These are phyloP conservation scores for Hypericum androsaemum DNA, from an alignment of 345 rosid genomes.

Conservation along the genomic window DNA sequence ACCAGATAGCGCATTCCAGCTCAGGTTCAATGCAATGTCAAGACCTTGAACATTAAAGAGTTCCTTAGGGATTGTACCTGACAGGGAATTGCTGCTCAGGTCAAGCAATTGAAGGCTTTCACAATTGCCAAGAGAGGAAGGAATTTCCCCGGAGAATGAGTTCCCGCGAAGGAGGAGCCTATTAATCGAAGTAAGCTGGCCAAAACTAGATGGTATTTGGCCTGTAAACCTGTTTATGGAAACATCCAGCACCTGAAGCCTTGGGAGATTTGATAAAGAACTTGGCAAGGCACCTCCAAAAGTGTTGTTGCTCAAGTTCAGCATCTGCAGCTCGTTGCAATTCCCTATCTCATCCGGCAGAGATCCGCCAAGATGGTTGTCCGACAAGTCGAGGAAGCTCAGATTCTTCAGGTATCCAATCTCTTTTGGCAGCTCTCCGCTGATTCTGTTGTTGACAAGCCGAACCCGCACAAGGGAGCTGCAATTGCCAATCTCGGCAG, in stretches of 20 bases:
- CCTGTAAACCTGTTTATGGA: conserved; percentile 51
- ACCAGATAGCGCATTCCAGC: conserved; percentile 68
- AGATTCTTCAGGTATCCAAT: conserved; percentile 53
- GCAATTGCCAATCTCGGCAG: too few species aligned
- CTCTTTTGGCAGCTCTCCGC: conserved; percentile 12
- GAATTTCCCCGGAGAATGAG: conserved; percentile 58
- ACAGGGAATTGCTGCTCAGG: conserved; percentile 69
- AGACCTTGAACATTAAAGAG: conserved; percentile 64
- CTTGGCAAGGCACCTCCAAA: conserved; percentile 56
- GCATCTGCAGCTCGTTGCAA: conserved; percentile 65
- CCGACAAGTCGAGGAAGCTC: conserved; percentile 66
- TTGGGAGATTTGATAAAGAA: conserved; percentile 50
- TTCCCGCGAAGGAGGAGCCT: conserved; percentile 60
- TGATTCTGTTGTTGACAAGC: too few species aligned
- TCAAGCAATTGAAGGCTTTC: conserved; percentile 86
- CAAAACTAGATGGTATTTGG: conserved; percentile 63
- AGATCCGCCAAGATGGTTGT: conserved; percentile 55
- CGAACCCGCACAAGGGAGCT: too few species aligned
- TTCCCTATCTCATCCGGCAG: conserved; percentile 68
- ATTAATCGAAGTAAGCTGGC: conserved; percentile 54
- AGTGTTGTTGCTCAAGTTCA: conserved; percentile 69
- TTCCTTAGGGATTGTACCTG: conserved; percentile 57
- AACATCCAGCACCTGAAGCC: conserved; percentile 68
- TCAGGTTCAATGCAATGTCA: conserved; percentile 82
- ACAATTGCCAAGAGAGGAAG: conserved; percentile 57